Base-by-base conservation (phyloP, 75 land plant species). In the Sequoia sempervirens region DNA sequence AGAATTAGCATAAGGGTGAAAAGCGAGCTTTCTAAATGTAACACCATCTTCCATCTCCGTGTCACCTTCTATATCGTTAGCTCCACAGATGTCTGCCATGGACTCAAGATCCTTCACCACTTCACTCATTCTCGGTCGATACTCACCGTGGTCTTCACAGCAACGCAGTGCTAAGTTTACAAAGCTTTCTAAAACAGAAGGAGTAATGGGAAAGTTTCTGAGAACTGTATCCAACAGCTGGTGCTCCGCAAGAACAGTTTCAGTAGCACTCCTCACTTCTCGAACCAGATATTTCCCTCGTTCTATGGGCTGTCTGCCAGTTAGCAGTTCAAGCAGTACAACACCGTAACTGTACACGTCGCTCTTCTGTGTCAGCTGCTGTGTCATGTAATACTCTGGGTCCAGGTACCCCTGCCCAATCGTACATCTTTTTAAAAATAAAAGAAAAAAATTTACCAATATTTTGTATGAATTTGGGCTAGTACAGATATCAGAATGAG, bases 311-410 rank as follows among this genome's bases (percentile, higher is more conserved):
- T 69, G 88, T 41, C 84, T 85, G 11, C 84, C 93, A 1, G 91
- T 93, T 68, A 96, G 26, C 3, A 96, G 79, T 85, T 96, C 93
- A 9, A 96, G 90, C 80, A 96, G 78, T 2, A 94, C 88, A 10
- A 96, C 95, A 20, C 98, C 98, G 58, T 90, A 96, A 84, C 96
- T 94, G 82, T 96, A 96, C 3, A 94, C 93, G 72, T 96, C 98
- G 69, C 95, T 94, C 89, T 93, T 93, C 72, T 90, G 89, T 2
- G 92, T 91, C 41, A 96, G 74, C 79, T 93, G 90, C 75, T 88
- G 87, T 26, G 95, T 92, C 95, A 90, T 87, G 87, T 88, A 96
- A 79, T 94, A 94, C 76, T 94, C 95, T 38, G 95, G 95, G 83
- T 94, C 95, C 80, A 94, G 73, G 69, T 94, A 94, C 2, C 93